A percentile compares a stretch with the other conserved stretches of the same genome.
phyloP scores from a whole-genome alignment of 2,329 filamentous ascomycete genomes.

The Epichloe sp. region DNA sequence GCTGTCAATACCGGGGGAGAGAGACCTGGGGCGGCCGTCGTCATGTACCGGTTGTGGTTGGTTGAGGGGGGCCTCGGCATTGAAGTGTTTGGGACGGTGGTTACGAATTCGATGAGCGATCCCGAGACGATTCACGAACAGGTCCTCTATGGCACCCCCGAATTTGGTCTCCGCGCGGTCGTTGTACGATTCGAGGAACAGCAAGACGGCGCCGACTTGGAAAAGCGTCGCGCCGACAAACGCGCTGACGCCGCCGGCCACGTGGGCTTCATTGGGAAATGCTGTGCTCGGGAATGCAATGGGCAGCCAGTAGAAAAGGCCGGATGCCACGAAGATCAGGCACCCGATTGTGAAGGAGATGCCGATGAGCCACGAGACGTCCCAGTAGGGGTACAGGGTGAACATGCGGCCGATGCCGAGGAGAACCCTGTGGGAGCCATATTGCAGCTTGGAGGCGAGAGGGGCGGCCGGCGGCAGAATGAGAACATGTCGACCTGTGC shows the following conservation, averaged over 20 bases:
- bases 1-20: background rate
- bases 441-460: constrained; percentile 6
- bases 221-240: constrained; percentile 50
- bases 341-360: constrained; percentile 11
- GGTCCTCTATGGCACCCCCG: constrained; percentile 30
- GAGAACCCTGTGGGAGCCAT: background rate
- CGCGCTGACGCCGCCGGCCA: constrained; percentile 38
- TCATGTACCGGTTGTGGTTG: background rate
- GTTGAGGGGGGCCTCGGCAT: constrained; percentile 1
- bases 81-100: background rate
- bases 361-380: constrained; percentile 11
- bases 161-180: constrained; percentile 29
- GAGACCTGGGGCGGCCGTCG: background rate
- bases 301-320: constrained; percentile 47
- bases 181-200: constrained; percentile 49
- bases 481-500: constrained; percentile 6
- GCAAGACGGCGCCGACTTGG: constrained; percentile 39
- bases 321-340: constrained; percentile 10
- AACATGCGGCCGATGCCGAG: constrained; percentile 10
- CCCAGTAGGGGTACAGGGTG: constrained; percentile 12
- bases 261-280: constrained; percentile 26
- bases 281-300: constrained; percentile 34
- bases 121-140: constrained; percentile 5
- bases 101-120: background rate
- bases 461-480: constrained; percentile 7